Conservation (phyloP, 345 rosid species). For the Eucalyptus brandiana region DNA sequence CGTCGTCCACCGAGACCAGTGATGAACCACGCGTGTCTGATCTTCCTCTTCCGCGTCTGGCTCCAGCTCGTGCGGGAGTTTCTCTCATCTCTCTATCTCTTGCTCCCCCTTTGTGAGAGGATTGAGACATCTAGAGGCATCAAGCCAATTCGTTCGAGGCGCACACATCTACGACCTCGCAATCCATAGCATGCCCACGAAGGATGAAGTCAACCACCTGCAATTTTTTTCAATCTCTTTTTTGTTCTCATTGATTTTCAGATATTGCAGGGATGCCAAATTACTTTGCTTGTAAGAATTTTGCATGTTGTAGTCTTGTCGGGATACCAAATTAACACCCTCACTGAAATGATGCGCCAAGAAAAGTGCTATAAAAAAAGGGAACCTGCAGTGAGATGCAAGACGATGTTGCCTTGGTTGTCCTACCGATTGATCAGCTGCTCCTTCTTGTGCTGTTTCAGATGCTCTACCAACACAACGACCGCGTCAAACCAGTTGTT, state of each 20-base stretch:
- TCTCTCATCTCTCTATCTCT: too few species aligned
- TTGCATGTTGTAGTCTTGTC: too few species aligned
- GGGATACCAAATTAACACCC: neutral
- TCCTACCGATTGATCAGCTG: neutral
- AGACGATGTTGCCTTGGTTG: neutral
- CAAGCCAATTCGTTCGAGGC: too few species aligned
- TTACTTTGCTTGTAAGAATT: neutral
- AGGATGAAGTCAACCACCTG: too few species aligned
- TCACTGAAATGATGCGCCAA: neutral
- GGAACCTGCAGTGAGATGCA: neutral
- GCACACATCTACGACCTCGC: too few species aligned
- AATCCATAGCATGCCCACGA: too few species aligned
- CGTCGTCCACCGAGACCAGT: neutral
- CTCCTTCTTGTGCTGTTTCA: neutral
- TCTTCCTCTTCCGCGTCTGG: neutral
- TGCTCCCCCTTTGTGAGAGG: too few species aligned
- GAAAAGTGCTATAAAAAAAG: neutral
- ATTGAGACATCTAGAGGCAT: too few species aligned
- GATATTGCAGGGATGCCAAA: neutral
- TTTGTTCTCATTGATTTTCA: neutral
- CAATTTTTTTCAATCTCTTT: neutral
- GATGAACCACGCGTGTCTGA: neutral
- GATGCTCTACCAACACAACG: neutral
- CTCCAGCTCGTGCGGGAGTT: too few species aligned
- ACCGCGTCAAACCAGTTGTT: neutral